Evolutionary conservation across 1,284 basidiomycete species (phyloP).

Genomic region (Termitomyces sp.): DNA sequence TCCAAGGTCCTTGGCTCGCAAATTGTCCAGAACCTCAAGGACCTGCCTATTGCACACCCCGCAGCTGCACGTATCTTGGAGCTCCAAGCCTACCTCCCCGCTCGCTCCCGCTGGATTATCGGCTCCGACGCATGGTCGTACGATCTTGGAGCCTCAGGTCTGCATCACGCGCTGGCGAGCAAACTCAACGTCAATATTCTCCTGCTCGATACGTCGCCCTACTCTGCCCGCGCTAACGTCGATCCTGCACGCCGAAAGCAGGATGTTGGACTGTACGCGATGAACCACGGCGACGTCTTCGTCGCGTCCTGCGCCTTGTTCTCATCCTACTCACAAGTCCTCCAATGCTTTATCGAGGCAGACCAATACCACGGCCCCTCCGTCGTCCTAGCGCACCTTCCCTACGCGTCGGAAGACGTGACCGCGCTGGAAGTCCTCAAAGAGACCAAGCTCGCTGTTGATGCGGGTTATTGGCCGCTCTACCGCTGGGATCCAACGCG

Average conservation of each 20-base stretch:
- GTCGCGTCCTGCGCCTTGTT: slow-evolving; percentile 95
- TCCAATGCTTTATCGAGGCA: slow-evolving; percentile 90
- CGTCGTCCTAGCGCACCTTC: slow-evolving; percentile 92
- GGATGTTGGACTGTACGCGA: slow-evolving; percentile 93
- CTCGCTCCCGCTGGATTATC: slow-evolving; percentile 88
- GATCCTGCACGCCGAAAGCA: slow-evolving; percentile 81
- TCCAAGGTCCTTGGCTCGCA: slow-evolving; percentile 58
- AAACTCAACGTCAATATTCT: slow-evolving; percentile 93
- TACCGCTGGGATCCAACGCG: slow-evolving; percentile 95
- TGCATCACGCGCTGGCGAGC: slow-evolving; percentile 92
- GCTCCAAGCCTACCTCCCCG: slow-evolving; percentile 57
- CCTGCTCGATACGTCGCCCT: slow-evolving; percentile 91
- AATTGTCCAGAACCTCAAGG: slow-evolving; percentile 52
- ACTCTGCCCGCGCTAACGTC: slow-evolving; percentile 66
- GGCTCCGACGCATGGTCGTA: slow-evolving; percentile 98
- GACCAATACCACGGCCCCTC: slow-evolving; percentile 89
- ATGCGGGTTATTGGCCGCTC: slow-evolving; percentile 96
- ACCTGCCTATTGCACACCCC: slow-evolving; percentile 34
- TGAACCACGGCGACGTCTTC: slow-evolving; percentile 97
- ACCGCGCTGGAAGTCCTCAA: slow-evolving; percentile 88
- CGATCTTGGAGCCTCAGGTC: slow-evolving; percentile 92
- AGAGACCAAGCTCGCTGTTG: slow-evolving; percentile 96
- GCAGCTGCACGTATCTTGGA: slow-evolving; percentile 54
- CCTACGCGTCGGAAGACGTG: slow-evolving; percentile 74
- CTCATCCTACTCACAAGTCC: slow-evolving; percentile 91